Conservation (phyloP, 2,329 filamentous ascomycete species). For the Rugonectria rugulosa region DNA sequence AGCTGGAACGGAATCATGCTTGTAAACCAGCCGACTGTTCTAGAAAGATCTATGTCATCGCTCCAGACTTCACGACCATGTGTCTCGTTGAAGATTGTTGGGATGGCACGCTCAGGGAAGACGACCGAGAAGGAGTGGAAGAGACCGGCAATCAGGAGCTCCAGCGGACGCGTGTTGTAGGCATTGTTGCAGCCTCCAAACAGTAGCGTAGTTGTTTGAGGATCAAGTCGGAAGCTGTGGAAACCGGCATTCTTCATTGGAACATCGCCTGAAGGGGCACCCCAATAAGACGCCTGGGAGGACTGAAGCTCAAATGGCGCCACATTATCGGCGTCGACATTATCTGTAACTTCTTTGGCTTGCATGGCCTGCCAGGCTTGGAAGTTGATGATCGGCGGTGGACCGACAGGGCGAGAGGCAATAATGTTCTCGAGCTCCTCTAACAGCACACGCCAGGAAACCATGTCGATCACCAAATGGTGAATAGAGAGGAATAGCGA, state of each 20-base stretch:
- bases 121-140: constrained; percentile 31
- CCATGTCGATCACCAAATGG: constrained; percentile 24
- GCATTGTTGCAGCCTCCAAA: constrained; percentile 25
- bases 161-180: constrained; percentile 40
- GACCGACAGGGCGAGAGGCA: background rate
- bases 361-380: background rate
- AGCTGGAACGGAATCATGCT: constrained; percentile 39
- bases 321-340: background rate
- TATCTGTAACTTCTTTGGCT: background rate
- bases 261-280: background rate
- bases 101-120: constrained; percentile 37
- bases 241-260: background rate
- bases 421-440: constrained; percentile 16
- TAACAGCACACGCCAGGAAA: constrained; percentile 20
- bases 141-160: constrained; percentile 41
- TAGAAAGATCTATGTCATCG: constrained; percentile 37
- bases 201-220: constrained; percentile 13
- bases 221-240: constrained; percentile 17
- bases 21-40: constrained; percentile 48
- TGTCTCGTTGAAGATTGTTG: constrained; percentile 41
- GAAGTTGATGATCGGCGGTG: background rate
- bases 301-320: background rate
- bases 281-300: background rate
- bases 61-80: constrained; percentile 45
- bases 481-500: constrained; percentile 17